Percentiles rank a stretch among this genome's conserved stretches.
Evolutionary conservation across 75 land plant species (phyloP).

Genomic region (Larix kaempferi): DNA sequence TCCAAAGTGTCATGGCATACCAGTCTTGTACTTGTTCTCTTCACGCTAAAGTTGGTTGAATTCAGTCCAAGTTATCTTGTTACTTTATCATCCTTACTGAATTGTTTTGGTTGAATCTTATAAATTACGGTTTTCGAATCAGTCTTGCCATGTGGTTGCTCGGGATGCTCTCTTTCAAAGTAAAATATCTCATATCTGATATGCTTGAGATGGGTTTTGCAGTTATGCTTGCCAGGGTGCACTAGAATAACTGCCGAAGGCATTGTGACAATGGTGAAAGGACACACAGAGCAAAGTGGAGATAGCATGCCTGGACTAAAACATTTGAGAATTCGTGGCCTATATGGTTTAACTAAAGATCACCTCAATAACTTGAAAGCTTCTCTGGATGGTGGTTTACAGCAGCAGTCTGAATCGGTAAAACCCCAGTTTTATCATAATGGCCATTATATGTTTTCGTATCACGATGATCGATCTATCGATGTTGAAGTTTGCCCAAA

Average conservation of each 20-base stretch:
- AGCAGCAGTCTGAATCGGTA: background rate
- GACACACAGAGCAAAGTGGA: constrained; percentile 18
- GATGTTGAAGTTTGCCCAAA: constrained; percentile 80
- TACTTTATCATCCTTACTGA: too few species aligned
- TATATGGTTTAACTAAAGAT: constrained; percentile 53
- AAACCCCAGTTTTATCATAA: constrained; percentile 58
- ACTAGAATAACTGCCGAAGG: constrained; percentile 64
- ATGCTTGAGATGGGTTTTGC: constrained; percentile 8
- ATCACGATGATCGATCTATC: constrained; percentile 56
- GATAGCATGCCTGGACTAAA: constrained; percentile 35
- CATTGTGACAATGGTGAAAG: constrained; percentile 47
- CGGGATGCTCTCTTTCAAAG: too few species aligned
- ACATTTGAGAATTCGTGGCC: constrained; percentile 58
- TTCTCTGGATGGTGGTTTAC: constrained; percentile 23
- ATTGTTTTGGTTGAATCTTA: too few species aligned
- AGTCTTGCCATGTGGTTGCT: too few species aligned
- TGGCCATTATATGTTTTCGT: constrained; percentile 23
- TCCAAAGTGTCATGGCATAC: too few species aligned
- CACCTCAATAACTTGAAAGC: constrained; percentile 50
- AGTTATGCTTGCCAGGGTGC: constrained; percentile 83
- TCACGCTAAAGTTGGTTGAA: too few species aligned
- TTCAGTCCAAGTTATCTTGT: too few species aligned
- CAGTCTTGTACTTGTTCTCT: too few species aligned
- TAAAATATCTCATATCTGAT: too few species aligned
- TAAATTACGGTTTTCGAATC: too few species aligned